Evolutionary conservation across 768 basidiomycete genomes (phyloP), one percentile per base, ranked within the genome.

Genomic region (Mycena galopus): DNA sequence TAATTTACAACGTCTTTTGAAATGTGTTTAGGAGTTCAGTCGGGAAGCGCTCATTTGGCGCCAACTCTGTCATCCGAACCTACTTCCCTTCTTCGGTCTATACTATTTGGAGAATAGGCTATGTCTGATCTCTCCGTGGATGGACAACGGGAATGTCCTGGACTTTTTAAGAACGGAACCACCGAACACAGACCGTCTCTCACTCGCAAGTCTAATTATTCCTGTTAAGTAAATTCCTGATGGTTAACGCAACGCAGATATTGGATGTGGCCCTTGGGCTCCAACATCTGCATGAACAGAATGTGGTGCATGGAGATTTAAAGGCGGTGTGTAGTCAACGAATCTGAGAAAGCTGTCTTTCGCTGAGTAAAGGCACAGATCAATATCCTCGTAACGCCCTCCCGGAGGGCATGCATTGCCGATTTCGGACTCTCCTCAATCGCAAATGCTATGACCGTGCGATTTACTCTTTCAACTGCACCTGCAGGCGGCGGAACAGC

Each of bases 381-480:
- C 17, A 89, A 89, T 67, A 85, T 89, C 56, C 81, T 89, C 25
- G 81, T 89, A 21, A 85, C 84, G 9, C 78, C 74, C 5, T 72
- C 79, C 12, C 81, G 81, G 16, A 78, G 79, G 29, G 88, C 88
- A 12, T 87, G 86, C 65, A 79, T 89, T 5, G 84, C 88, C 32
- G 88, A 89, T 74, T 89, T 89, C 62, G 88, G 88, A 19, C 78
- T 89, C 7, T 81, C 83, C 0, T 79, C 77, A 3, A 73, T 82
- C 14, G 74, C 65, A 9, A 76, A 81, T 16, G 60, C 73, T 1
- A 66, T 72, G 39, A 73, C 77, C 3, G 53, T 78, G 21, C 75
- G 66, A 63, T 74, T 73, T 25, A 72, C 64, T 11, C 50, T 77
- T 27, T 75, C 74, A 16, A 79, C 75, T 33, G 65, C 75, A 47